A percentile compares a stretch with the other conserved stretches of the same genome.
These are phyloP conservation scores for Daedaleopsis nitida DNA, from an alignment of 768 basidiomycete species.

Conservation along the genomic window DNA sequence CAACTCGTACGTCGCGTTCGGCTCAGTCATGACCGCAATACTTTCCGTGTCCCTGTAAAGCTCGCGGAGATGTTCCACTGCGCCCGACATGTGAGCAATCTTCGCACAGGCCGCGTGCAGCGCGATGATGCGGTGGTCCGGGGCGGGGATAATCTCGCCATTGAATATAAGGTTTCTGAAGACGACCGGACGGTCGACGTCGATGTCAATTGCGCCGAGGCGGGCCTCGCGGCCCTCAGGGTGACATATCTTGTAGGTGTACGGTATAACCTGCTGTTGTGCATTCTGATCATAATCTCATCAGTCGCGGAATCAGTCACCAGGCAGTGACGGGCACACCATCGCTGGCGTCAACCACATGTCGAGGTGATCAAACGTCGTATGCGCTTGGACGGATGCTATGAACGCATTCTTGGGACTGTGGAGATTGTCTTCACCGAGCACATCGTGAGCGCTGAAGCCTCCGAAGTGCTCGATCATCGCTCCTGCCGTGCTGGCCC, in stretches of 20 bases:
- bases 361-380: constrained; percentile 4
- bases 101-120: constrained; percentile 14
- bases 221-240: not conserved
- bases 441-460: constrained; percentile 4
- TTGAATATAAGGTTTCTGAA: not conserved
- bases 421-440: constrained; percentile 7
- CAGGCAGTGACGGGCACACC: constrained; percentile 2
- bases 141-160: constrained; percentile 5
- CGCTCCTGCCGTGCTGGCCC: constrained; percentile 4
- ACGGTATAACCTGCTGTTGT: not conserved
- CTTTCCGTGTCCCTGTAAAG: constrained; percentile 8
- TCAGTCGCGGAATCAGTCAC: not conserved
- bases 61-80: constrained; percentile 10
- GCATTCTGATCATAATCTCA: not conserved
- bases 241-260: constrained; percentile 1
- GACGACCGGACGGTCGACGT: not conserved
- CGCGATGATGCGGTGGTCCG: constrained; percentile 3
- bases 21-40: constrained; percentile 10
- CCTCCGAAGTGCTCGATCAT: not conserved
- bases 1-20: constrained; percentile 16
- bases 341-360: constrained; percentile 9
- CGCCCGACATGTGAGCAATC: constrained; percentile 16
- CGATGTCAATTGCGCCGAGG: not conserved
- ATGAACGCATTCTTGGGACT: constrained; percentile 13
- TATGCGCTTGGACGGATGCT: not conserved